A percentile compares a stretch with the other conserved stretches of the same genome.
These are phyloP conservation scores for Pleomassaria siparia DNA, from an alignment of 2,329 filamentous ascomycete genomes.

Conservation along the genomic window DNA sequence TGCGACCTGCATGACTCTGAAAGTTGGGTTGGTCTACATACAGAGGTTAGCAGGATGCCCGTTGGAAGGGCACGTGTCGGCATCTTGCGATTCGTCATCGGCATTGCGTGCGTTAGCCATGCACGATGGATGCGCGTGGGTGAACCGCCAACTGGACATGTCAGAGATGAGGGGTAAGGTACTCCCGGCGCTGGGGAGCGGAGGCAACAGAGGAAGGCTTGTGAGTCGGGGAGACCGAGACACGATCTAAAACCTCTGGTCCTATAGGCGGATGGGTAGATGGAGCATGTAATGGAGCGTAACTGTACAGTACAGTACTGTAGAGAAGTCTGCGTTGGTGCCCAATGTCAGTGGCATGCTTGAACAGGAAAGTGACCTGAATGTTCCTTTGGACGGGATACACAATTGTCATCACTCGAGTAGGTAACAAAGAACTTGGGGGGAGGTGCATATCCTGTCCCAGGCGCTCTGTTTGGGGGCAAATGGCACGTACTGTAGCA, in stretches of 20 bases:
- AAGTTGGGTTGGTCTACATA: too few species aligned
- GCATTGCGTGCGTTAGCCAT: constrained; percentile 9
- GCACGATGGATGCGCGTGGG: neutral
- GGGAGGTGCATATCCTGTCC: neutral
- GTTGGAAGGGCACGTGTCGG: constrained; percentile 7
- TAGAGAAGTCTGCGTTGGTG: neutral
- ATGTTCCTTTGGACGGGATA: neutral
- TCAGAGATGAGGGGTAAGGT: constrained; percentile 1
- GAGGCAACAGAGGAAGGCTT: neutral
- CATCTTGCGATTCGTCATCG: constrained; percentile 11
- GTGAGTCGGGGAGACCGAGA: constrained; percentile 6
- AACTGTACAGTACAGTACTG: too few species aligned
- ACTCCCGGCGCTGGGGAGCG: neutral
- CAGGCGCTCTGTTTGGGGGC: neutral
- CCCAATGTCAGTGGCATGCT: neutral
- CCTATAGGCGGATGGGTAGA: neutral
- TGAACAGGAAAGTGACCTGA: constrained; percentile 1
- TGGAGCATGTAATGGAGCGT: neutral
- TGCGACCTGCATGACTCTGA: neutral
- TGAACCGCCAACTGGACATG: neutral
- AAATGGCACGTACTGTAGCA: constrained; percentile 5
- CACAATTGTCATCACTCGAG: constrained; percentile 5
- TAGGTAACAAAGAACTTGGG: constrained; percentile 1
- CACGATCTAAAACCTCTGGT: neutral
- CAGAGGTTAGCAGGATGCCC: neutral